phyloP scores from a whole-genome alignment of 495 filamentous ascomycete genomes.

The Podospora pseudocomata region DNA sequence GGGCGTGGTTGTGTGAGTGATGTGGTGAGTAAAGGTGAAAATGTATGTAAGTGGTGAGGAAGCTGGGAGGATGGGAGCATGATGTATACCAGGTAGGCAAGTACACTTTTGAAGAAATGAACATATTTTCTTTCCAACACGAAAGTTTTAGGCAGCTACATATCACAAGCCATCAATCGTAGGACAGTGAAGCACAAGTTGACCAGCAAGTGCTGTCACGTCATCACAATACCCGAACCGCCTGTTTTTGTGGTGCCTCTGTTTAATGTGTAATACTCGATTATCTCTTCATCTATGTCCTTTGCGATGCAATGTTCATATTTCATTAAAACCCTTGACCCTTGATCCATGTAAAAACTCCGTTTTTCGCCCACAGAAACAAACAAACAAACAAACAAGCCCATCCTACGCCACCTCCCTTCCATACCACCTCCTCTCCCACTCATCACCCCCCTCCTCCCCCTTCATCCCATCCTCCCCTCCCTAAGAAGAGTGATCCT shows the following conservation, averaged over 20 bases:
- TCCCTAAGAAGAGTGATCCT: not conserved
- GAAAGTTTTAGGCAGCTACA: too few species aligned
- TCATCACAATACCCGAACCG: not conserved
- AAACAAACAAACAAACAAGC: not conserved
- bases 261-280: not conserved
- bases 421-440: not conserved
- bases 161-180: too few species aligned
- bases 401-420: not conserved
- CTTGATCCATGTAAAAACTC: too few species aligned
- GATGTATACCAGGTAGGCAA: not conserved
- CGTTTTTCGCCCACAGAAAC: too few species aligned
- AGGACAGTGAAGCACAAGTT: too few species aligned
- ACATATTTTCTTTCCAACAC: too few species aligned
- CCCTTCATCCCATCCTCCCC: not conserved
- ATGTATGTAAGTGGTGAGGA: not conserved
- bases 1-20: not conserved
- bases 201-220: too few species aligned
- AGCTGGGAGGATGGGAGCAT: not conserved
- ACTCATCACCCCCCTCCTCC: not conserved
- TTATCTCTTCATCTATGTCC: not conserved
- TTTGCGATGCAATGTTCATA: not conserved
- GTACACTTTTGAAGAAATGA: too few species aligned
- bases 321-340: not conserved
- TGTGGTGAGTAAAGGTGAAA: not conserved
- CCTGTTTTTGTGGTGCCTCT: too few species aligned